phyloP scores from a whole-genome alignment of 331 rosid species.

The Stylosanthes scabra region DNA sequence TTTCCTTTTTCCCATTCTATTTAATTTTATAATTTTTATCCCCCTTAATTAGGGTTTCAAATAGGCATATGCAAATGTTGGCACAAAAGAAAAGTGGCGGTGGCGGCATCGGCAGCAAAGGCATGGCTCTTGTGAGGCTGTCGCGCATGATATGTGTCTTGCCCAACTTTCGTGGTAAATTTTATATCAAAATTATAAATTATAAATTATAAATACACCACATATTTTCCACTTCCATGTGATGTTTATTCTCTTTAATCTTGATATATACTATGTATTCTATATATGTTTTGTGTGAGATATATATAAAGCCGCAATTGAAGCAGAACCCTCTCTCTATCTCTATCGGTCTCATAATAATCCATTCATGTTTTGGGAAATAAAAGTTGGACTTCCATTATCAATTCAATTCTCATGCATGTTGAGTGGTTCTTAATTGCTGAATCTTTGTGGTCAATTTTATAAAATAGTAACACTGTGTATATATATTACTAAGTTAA shows the following conservation, averaged over 20 bases:
- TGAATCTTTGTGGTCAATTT: conserved; percentile 5
- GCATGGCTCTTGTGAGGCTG: conserved; percentile 36
- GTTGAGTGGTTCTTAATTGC: conserved; percentile 12
- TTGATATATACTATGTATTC: too few species aligned
- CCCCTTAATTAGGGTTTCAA: conserved; percentile 6
- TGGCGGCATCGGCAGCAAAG: neutral
- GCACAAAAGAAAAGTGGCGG: conserved; percentile 14
- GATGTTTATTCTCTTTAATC: neutral
- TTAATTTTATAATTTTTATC: neutral
- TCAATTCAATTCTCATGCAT: conserved; percentile 18
- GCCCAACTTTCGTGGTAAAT: conserved; percentile 25
- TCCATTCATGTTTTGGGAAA: neutral
- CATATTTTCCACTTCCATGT: conserved; percentile 26
- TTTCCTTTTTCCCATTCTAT: neutral
- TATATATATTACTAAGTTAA: too few species aligned
- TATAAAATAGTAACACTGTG: neutral
- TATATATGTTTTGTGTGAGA: neutral
- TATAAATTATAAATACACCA: conserved; percentile 4
- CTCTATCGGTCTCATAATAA: conserved; percentile 22
- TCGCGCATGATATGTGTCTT: conserved; percentile 20
- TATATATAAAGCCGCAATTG: conserved; percentile 18
- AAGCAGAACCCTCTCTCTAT: neutral
- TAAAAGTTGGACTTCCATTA: neutral
- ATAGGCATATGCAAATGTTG: conserved; percentile 46
- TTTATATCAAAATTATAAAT: neutral